A percentile compares a stretch with the other conserved stretches of the same genome.
Conservation (phyloP, 495 filamentous ascomycete genomes). For the Penicillium waksmanii region DNA sequence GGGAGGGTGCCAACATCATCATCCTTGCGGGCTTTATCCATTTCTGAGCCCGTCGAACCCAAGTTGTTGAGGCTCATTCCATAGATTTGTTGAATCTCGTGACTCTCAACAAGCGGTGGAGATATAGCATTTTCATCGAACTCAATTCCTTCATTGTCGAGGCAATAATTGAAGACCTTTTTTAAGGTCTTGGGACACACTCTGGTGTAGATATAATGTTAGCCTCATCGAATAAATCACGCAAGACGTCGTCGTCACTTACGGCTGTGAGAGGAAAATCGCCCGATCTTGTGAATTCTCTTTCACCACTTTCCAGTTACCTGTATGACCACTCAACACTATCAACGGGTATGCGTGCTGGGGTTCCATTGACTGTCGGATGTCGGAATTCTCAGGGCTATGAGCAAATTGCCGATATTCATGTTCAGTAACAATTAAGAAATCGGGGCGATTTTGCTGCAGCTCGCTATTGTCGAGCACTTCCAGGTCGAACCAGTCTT, state of each 20-base stretch:
- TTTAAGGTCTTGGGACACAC: conserved; percentile 30
- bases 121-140: not conserved
- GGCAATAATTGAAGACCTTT: conserved; percentile 25
- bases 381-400: conserved; percentile 10
- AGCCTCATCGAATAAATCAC: not conserved
- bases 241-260: conserved; percentile 6
- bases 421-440: conserved; percentile 28
- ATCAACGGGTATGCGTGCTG: conserved; percentile 21
- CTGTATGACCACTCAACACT: conserved; percentile 24
- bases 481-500: conserved; percentile 38
- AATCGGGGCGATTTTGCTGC: conserved; percentile 16
- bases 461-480: conserved; percentile 36
- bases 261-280: conserved; percentile 32
- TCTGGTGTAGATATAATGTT: conserved; percentile 7
- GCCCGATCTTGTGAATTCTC: conserved; percentile 20
- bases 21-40: not conserved
- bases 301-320: conserved; percentile 24
- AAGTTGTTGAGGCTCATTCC: not conserved
- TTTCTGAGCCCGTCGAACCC: not conserved
- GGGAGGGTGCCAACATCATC: not conserved
- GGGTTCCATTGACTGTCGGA: conserved; percentile 16
- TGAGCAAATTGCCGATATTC: conserved; percentile 21
- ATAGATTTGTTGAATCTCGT: not conserved
- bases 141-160: conserved; percentile 3
- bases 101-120: not conserved